Evolutionary conservation across 345 rosid species (phyloP).

Genomic region (Erodium maritimum): DNA sequence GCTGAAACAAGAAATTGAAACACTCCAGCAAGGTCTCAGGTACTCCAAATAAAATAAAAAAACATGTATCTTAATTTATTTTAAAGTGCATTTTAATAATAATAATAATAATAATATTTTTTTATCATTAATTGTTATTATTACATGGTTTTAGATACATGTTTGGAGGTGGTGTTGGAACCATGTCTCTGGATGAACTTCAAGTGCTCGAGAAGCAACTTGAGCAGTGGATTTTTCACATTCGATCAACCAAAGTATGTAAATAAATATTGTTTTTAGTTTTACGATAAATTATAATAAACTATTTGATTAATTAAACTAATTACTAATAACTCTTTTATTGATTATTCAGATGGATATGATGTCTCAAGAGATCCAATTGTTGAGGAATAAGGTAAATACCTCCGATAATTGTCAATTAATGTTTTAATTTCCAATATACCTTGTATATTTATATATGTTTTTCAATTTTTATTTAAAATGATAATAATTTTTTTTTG

Average conservation of each 20-base stretch:
- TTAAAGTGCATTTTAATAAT: no score
- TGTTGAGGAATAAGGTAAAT: constrained; percentile 61
- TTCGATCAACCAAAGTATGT: constrained; percentile 75
- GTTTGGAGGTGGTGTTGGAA: constrained; percentile 66
- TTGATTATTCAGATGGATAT: constrained; percentile 48
- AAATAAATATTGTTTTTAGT: no score
- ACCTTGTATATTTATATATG: neutral
- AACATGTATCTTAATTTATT: no score
- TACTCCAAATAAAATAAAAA: constrained; percentile 8
- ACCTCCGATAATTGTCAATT: neutral
- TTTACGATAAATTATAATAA: neutral
- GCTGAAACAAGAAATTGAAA: constrained; percentile 66
- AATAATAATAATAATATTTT: no score
- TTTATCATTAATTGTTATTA: neutral
- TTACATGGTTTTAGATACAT: constrained; percentile 28
- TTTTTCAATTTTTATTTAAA: neutral
- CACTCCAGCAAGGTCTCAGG: constrained; percentile 69
- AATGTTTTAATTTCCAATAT: neutral
- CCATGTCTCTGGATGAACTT: constrained; percentile 63
- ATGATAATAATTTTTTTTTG: neutral
- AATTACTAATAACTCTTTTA: no score
- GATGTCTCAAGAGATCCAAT: constrained; percentile 70
- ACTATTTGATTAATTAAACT: neutral
- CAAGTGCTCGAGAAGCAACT: constrained; percentile 73
- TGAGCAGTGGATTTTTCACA: constrained; percentile 66